Evolutionary conservation across 202 grass and related monocot genomes (phyloP).

Genomic region (Hordeum pubiflorum): DNA sequence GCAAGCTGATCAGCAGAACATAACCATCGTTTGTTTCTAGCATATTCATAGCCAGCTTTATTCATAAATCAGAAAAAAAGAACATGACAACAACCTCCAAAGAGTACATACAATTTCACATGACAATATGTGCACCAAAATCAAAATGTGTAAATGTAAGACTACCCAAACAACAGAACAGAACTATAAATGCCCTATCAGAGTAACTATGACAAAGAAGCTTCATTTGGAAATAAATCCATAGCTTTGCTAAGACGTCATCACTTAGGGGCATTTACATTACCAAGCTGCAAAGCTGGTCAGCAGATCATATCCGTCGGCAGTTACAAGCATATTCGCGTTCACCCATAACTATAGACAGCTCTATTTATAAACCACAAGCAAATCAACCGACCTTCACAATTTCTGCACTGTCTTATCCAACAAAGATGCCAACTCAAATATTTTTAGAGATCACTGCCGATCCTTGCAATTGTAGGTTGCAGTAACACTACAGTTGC

Average conservation of each 20-base stretch:
- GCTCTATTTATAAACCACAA: neutral
- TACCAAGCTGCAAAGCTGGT: neutral
- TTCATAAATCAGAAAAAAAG: neutral
- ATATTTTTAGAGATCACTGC: no score
- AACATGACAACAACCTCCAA: neutral
- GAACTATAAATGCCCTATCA: slow-evolving; percentile 46
- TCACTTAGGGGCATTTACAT: slow-evolving; percentile 30
- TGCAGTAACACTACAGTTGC: neutral
- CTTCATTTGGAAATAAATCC: slow-evolving; percentile 42
- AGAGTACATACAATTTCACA: neutral
- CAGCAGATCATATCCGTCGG: neutral
- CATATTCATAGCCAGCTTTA: neutral
- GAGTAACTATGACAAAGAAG: slow-evolving; percentile 69
- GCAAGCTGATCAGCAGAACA: neutral
- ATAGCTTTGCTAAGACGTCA: slow-evolving; percentile 43
- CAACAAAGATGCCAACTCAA: neutral
- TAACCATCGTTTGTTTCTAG: neutral
- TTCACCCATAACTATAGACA: neutral
- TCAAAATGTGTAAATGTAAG: neutral
- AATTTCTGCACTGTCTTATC: neutral
- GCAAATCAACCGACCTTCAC: no score
- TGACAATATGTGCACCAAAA: neutral
- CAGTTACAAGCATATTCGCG: neutral
- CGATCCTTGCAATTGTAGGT: neutral
- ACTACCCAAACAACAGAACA: neutral